A percentile compares a stretch with the other conserved stretches of the same genome.
Evolutionary conservation across 2,329 filamentous ascomycete species (phyloP).

Genomic region (Fusarium sp.): DNA sequence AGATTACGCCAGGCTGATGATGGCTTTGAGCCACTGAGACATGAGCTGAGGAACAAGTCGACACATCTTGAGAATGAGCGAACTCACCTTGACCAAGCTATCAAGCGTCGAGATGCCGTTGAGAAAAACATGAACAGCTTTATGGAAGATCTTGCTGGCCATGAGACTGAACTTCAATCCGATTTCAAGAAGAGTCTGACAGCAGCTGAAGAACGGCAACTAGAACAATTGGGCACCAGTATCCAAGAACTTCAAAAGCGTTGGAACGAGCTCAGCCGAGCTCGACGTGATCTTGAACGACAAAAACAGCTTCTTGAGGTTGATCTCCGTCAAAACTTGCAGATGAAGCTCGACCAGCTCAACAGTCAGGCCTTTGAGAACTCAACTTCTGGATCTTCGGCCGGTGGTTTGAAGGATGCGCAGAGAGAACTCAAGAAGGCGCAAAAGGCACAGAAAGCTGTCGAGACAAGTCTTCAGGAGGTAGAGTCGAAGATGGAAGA

Average conservation of each 20-base stretch:
- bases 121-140: slow-evolving; percentile 79
- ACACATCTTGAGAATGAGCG: slow-evolving; percentile 76
- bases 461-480: slow-evolving; percentile 75
- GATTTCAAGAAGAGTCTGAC: slow-evolving; percentile 94
- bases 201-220: slow-evolving; percentile 79
- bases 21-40: slow-evolving; percentile 80
- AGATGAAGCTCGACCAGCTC: slow-evolving; percentile 86
- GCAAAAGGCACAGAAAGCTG: slow-evolving; percentile 70
- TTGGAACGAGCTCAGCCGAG: slow-evolving; percentile 77
- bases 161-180: slow-evolving; percentile 81
- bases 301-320: slow-evolving; percentile 86
- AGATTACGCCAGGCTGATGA: slow-evolving; percentile 79
- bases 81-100: slow-evolving; percentile 76
- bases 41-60: slow-evolving; percentile 80
- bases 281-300: slow-evolving; percentile 79
- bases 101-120: slow-evolving; percentile 70
- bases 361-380: slow-evolving; percentile 78
- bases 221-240: slow-evolving; percentile 74
- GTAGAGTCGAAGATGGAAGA: slow-evolving; percentile 76
- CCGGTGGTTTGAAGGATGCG: slow-evolving; percentile 77
- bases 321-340: slow-evolving; percentile 87
- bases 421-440: slow-evolving; percentile 84
- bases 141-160: slow-evolving; percentile 76
- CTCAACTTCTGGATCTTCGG: slow-evolving; percentile 64
- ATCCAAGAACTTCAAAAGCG: slow-evolving; percentile 80